Percentiles rank a stretch among this genome's conserved stretches.
phyloP scores from a whole-genome alignment of 2,329 filamentous ascomycete genomes.

The Thelonectria blattea region DNA sequence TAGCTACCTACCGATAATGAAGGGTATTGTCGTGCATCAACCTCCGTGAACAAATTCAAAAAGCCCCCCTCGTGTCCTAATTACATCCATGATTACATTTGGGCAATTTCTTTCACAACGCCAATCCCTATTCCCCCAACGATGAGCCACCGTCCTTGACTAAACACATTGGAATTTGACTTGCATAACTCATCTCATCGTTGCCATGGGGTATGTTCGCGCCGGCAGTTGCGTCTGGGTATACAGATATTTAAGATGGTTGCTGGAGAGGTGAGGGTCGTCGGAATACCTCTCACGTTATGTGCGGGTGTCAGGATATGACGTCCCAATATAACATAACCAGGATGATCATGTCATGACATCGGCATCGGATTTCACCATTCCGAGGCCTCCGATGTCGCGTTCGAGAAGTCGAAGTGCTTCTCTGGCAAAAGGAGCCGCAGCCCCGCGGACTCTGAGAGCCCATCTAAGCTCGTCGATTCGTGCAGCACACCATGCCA shows the following conservation, averaged over 20 bases:
- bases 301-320: neutral
- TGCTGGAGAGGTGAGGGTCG: neutral
- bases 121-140: constrained; percentile 10
- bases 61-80: neutral
- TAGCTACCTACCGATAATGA: neutral
- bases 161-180: neutral
- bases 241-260: neutral
- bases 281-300: neutral
- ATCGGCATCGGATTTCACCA: constrained; percentile 33
- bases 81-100: neutral
- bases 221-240: neutral
- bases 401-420: constrained; percentile 48
- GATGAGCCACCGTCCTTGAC: neutral
- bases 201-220: neutral
- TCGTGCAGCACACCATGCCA: constrained; percentile 47
- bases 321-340: too few relatives aligned
- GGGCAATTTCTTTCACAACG: neutral
- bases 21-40: constrained; percentile 2
- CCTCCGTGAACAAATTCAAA: neutral
- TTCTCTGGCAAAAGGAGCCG: constrained; percentile 47
- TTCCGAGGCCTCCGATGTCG: constrained; percentile 39
- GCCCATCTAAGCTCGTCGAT: constrained; percentile 51
- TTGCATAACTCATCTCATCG: neutral
- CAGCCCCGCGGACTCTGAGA: constrained; percentile 48
- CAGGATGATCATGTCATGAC: constrained; percentile 14